A percentile compares a stretch with the other conserved stretches of the same genome.
Evolutionary conservation across 2,329 filamentous ascomycete genomes (phyloP).

Genomic region (Fusarium pseudocircinatum): DNA sequence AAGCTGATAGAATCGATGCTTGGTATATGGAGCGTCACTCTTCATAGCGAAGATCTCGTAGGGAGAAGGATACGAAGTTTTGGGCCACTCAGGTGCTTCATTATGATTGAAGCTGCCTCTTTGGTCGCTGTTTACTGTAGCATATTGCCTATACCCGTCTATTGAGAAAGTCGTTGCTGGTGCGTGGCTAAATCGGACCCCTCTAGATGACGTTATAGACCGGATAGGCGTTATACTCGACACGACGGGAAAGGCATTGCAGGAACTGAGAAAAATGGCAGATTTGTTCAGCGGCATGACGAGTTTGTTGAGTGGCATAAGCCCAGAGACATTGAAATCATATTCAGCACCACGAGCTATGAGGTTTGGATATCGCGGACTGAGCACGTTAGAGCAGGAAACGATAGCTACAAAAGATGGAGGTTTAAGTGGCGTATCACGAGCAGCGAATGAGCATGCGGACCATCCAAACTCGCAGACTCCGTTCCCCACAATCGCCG

Average conservation of each 20-base stretch:
- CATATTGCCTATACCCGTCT: conserved; percentile 31
- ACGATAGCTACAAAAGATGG: conserved; percentile 1
- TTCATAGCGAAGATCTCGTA: conserved; percentile 83
- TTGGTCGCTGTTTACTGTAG: conserved; percentile 30
- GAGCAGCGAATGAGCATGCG: conserved; percentile 30
- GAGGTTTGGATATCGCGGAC: conserved; percentile 16
- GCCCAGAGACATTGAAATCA: conserved; percentile 25
- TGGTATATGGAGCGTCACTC: conserved; percentile 76
- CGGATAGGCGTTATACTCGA: conserved; percentile 12
- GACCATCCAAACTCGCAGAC: neutral
- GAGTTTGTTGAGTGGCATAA: conserved; percentile 9
- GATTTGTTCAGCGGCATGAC: conserved; percentile 39
- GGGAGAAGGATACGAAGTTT: conserved; percentile 71
- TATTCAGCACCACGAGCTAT: conserved; percentile 22
- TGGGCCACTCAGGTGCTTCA: conserved; percentile 56
- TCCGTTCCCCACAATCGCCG: conserved; percentile 12
- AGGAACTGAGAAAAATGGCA: conserved; percentile 29
- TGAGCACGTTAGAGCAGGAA: conserved; percentile 42
- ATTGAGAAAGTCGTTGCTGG: neutral
- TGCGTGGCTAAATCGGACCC: conserved; percentile 13
- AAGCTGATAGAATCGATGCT: conserved; percentile 85
- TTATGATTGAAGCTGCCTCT: conserved; percentile 6
- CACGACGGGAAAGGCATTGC: conserved; percentile 33
- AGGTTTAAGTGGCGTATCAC: conserved; percentile 8
- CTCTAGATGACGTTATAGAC: conserved; percentile 40